These are phyloP conservation scores for Bertia moriformis DNA, from an alignment of 2,329 filamentous ascomycete species.

Conservation along the genomic window DNA sequence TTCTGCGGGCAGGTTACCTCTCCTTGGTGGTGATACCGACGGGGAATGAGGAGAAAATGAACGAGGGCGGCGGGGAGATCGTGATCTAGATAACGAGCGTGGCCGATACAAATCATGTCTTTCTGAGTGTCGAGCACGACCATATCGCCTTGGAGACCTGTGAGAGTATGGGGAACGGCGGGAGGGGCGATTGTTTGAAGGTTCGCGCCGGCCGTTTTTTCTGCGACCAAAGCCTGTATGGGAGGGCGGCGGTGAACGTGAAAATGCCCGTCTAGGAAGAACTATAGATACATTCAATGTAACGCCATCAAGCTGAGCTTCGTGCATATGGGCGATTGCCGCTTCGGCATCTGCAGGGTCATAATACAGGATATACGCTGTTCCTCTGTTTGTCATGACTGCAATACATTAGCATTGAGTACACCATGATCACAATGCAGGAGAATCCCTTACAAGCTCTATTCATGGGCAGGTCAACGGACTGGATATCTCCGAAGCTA, in stretches of 20 bases:
- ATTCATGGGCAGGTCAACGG: constrained; percentile 82
- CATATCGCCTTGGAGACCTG: constrained; percentile 14
- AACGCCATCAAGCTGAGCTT: constrained; percentile 79
- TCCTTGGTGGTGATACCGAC: constrained; percentile 17
- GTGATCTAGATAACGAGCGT: constrained; percentile 35
- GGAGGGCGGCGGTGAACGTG: constrained; percentile 60
- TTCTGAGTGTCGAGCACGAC: constrained; percentile 22
- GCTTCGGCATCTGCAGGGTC: constrained; percentile 67
- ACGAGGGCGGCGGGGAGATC: constrained; percentile 19
- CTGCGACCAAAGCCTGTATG: constrained; percentile 36
- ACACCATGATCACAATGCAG: constrained; percentile 2
- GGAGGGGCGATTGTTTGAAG: constrained; percentile 6
- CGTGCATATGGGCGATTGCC: constrained; percentile 93
- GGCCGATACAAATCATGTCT: constrained; percentile 45
- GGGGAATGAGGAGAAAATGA: constrained; percentile 14
- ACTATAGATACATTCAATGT: constrained; percentile 79
- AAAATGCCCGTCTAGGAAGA: constrained; percentile 69
- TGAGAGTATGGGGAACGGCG: constrained; percentile 9
- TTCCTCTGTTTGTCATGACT: constrained; percentile 84
- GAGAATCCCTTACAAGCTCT: constrained; percentile 50
- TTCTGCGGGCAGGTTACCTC: constrained; percentile 15
- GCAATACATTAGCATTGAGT: constrained; percentile 9
- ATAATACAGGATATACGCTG: constrained; percentile 78
- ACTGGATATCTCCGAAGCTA: constrained; percentile 69
- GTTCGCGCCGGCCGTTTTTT: constrained; percentile 7